Evolutionary conservation across 495 filamentous ascomycete genomes (phyloP), one percentile per base, ranked within the genome.

Genomic region (Tirmania nivea): DNA sequence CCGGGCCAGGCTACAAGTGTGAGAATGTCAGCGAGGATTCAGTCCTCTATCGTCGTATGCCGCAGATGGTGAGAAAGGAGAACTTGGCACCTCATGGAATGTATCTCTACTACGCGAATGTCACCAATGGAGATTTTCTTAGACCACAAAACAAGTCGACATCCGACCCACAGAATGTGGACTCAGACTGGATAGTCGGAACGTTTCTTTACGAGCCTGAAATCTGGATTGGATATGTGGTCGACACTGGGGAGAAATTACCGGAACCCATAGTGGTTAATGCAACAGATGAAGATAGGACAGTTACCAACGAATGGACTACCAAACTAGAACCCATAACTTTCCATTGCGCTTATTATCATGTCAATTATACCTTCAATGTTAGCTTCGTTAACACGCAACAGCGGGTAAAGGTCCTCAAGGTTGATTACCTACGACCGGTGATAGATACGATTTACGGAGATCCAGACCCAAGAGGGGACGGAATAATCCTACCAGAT

Each of bases 211-310:
- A 56, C 8, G 67, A 69, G 47, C 68, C 68, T 11, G 59, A 65
- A 4, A 48, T 70, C 10, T 70, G 67, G 67, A 56, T 70, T 35
- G 68, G 66, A 5, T 67, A 65, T 55, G 36, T 54, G n/a, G 51
- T 60, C 16, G 62, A 69, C 35, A 70, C 67, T 4, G 60, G 54
- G 1, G 57, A 51, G 6, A 60, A 57, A 0, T 54, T 63, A 3
- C 31, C 49, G 7, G 34, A 51, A 50, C 42, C 42, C 4, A 47
- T 47, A 19, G 3, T 19, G 19, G 14, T 47, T 47, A 14, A 47
- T 47, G 14, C 42, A 47, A 14, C 42, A 19, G 14, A 47, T 6
- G 4, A 45, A 19, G 39, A 45, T 14, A 45, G 39, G 39, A 35
- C 36, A 2, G 60, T 60, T 1, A 49, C 48, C 8, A 55, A 54